A percentile compares a stretch with the other conserved stretches of the same genome.
phyloP scores from a whole-genome alignment of 2,329 filamentous ascomycete genomes.

The Colletotrichum sp. region DNA sequence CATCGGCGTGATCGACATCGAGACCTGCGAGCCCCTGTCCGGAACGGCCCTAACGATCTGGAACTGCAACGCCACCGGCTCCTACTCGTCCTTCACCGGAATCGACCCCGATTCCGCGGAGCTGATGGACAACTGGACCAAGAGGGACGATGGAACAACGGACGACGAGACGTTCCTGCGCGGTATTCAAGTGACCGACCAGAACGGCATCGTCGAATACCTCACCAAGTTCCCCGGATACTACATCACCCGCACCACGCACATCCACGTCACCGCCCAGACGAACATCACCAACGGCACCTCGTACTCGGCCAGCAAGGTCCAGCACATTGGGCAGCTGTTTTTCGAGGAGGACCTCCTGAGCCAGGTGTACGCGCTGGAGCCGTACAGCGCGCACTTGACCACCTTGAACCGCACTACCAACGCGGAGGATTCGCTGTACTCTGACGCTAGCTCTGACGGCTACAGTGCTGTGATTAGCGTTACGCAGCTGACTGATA shows the following conservation, averaged over 20 bases:
- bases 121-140: background rate
- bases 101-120: background rate
- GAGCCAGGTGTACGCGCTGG: background rate
- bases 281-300: conserved; percentile 31
- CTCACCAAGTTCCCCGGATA: conserved; percentile 49
- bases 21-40: conserved; percentile 10
- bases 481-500: conserved; percentile 55
- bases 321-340: background rate
- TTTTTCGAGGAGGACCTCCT: background rate
- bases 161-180: conserved; percentile 37
- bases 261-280: conserved; percentile 46
- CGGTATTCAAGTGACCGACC: conserved; percentile 43
- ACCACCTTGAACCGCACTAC: background rate
- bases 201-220: conserved; percentile 47
- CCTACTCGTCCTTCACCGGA: conserved; percentile 2
- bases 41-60: background rate
- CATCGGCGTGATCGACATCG: conserved; percentile 12
- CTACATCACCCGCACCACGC: conserved; percentile 48
- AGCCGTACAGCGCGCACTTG: background rate
- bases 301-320: conserved; percentile 26
- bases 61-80: conserved; percentile 7
- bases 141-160: background rate
- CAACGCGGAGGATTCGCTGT: conserved; percentile 38
- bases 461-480: conserved; percentile 54
- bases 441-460: conserved; percentile 43